phyloP scores from a whole-genome alignment of 140 eudicot species.

The Bidens hawaiensis region DNA sequence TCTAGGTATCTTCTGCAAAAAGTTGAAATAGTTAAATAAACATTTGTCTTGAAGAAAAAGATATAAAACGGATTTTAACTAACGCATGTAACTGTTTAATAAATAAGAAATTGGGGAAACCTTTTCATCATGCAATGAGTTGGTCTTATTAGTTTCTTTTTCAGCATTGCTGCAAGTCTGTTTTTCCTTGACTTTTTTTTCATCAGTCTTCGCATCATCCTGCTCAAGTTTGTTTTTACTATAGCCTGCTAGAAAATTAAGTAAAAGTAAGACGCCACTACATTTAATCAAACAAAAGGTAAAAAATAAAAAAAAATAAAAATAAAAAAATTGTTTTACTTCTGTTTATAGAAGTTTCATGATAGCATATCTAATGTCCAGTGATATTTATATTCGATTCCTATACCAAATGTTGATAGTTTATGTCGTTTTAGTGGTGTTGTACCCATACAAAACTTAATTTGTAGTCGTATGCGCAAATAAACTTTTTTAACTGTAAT shows the following conservation, averaged over 20 bases:
- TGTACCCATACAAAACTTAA: neutral
- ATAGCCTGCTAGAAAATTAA: slow-evolving; percentile 22
- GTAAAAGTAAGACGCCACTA: slow-evolving; percentile 1
- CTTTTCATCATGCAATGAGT: slow-evolving; percentile 49
- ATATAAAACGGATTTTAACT: neutral
- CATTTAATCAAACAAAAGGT: neutral
- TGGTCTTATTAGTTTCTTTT: slow-evolving; percentile 29
- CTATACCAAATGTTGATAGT: neutral
- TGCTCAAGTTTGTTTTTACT: slow-evolving; percentile 36
- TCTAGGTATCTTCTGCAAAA: slow-evolving; percentile 62
- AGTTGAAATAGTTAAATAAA: slow-evolving; percentile 3
- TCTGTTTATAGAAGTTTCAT: neutral
- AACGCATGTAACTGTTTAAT: neutral
- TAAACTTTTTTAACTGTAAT: neutral
- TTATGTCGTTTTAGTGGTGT: neutral
- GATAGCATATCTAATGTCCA: neutral
- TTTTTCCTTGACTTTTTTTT: slow-evolving; percentile 21
- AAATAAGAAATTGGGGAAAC: slow-evolving; percentile 21
- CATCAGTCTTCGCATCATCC: slow-evolving; percentile 22
- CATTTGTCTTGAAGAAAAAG: neutral
- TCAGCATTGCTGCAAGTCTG: slow-evolving; percentile 25
- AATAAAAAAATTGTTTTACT: neutral
- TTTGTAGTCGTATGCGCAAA: neutral
- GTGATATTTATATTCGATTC: neutral
- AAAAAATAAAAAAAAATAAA: neutral